phyloP scores from a whole-genome alignment of 2,329 filamentous ascomycete genomes.

The Aspergillus thermomutatus region DNA sequence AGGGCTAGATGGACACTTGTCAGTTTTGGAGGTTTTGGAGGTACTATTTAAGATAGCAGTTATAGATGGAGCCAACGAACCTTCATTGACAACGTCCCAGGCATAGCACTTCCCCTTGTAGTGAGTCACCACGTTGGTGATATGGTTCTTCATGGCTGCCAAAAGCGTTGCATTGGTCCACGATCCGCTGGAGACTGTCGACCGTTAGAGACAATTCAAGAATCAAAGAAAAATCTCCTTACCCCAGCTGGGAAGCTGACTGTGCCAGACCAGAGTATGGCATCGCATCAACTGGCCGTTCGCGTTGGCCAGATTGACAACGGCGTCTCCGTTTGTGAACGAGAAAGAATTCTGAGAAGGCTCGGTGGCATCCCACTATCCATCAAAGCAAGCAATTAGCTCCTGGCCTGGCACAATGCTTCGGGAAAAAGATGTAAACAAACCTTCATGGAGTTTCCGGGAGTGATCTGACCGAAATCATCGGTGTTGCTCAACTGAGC shows the following conservation, averaged over 20 bases:
- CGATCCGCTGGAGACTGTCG: conserved; percentile 40
- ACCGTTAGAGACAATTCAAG: background rate
- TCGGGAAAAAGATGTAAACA: background rate
- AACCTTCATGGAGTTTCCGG: conserved; percentile 59
- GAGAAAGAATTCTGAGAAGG: conserved; percentile 55
- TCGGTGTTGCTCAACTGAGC: conserved; percentile 55
- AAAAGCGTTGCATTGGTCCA: conserved; percentile 61
- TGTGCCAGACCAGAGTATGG: conserved; percentile 56
- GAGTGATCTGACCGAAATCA: conserved; percentile 64
- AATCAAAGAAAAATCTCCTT: conserved; percentile 23
- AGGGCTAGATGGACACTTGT: conserved; percentile 25
- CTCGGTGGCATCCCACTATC: conserved; percentile 62
- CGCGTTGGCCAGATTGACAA: conserved; percentile 38
- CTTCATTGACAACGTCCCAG: conserved; percentile 42
- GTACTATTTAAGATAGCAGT: background rate
- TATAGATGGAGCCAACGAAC: conserved; percentile 8
- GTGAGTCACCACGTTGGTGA: conserved; percentile 34
- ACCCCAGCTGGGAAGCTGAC: conserved; percentile 54
- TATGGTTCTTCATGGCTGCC: conserved; percentile 50
- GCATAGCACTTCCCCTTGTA: conserved; percentile 37
- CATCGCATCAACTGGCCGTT: conserved; percentile 55
- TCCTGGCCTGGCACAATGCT: background rate
- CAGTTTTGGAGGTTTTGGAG: background rate
- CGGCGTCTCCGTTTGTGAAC: conserved; percentile 54
- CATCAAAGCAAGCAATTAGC: background rate